phyloP scores from a whole-genome alignment of 23 red algal genomes.

The Gracilaria gracilis region DNA sequence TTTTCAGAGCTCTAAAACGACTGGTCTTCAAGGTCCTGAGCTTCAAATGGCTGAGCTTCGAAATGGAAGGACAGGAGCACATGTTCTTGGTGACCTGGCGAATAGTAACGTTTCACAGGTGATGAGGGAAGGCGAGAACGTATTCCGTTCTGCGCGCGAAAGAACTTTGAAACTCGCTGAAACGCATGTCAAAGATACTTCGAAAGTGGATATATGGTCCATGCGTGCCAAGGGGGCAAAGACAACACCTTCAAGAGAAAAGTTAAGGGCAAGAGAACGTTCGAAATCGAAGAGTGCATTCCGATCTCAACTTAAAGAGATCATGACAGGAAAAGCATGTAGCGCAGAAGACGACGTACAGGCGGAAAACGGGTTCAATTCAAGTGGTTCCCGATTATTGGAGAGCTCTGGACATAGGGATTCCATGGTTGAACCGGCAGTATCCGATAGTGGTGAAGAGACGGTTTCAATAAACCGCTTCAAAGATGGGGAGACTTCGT shows the following conservation, averaged over 20 bases:
- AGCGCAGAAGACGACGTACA: not conserved
- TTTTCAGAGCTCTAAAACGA: not conserved
- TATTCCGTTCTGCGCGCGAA: not conserved
- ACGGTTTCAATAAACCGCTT: not conserved
- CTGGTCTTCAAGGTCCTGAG: not conserved
- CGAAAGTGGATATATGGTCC: not conserved
- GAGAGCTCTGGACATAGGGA: not conserved
- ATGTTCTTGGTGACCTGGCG: not conserved
- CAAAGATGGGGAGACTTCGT: not conserved
- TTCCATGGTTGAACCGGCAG: not conserved
- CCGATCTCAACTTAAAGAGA: not conserved
- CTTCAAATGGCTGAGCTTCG: not conserved
- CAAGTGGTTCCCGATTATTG: not conserved
- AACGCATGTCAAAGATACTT: not conserved
- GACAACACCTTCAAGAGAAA: not conserved
- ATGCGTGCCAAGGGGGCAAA: not conserved
- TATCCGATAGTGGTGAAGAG: not conserved
- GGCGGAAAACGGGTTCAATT: not conserved
- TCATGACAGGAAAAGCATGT: not conserved
- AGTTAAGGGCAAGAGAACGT: not conserved
- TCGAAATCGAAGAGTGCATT: slow-evolving; percentile 16
- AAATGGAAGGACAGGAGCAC: not conserved
- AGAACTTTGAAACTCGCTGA: not conserved
- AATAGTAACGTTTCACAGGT: not conserved
- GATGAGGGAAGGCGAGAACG: not conserved